phyloP scores from a whole-genome alignment of 768 basidiomycete species.

The Calocybe cyanea region DNA sequence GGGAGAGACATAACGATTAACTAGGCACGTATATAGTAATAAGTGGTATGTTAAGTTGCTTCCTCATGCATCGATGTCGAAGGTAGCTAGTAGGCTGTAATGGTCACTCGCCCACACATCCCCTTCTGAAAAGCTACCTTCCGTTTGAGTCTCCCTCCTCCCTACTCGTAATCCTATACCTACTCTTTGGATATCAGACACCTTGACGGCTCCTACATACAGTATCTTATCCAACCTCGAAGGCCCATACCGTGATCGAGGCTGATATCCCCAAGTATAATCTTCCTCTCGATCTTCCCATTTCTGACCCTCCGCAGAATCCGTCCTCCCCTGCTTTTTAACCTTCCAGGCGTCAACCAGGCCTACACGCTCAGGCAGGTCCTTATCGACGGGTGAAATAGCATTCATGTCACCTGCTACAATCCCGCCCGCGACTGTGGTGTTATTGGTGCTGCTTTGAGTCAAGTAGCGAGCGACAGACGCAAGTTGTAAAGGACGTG shows the following conservation, averaged over 20 bases:
- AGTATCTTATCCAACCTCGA: conserved; percentile 45
- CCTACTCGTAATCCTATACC: conserved; percentile 33
- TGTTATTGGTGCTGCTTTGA: conserved; percentile 11
- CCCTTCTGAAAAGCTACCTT: conserved; percentile 14
- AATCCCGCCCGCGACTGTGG: conserved; percentile 34
- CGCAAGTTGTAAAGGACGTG: conserved; percentile 34
- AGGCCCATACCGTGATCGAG: conserved; percentile 26
- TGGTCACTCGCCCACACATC: conserved; percentile 44
- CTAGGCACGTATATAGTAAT: too few species aligned
- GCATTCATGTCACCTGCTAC: conserved; percentile 54
- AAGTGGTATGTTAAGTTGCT: too few species aligned
- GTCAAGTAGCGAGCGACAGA: conserved; percentile 29
- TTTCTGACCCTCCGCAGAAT: too few species aligned
- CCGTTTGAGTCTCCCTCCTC: background rate
- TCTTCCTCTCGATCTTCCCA: conserved; percentile 24
- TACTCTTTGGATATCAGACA: conserved; percentile 31
- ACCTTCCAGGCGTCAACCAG: conserved; percentile 39
- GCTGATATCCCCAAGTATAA: conserved; percentile 50
- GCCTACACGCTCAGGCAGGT: conserved; percentile 33
- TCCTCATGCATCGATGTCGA: conserved; percentile 8
- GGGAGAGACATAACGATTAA: too few species aligned
- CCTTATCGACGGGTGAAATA: conserved; percentile 30
- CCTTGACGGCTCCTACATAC: conserved; percentile 30
- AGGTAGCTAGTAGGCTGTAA: conserved; percentile 34
- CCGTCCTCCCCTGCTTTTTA: background rate